Percentiles rank a stretch among this genome's conserved stretches.
phyloP scores from a whole-genome alignment of 2,329 filamentous ascomycete species.

The Colletotrichum viniferum region DNA sequence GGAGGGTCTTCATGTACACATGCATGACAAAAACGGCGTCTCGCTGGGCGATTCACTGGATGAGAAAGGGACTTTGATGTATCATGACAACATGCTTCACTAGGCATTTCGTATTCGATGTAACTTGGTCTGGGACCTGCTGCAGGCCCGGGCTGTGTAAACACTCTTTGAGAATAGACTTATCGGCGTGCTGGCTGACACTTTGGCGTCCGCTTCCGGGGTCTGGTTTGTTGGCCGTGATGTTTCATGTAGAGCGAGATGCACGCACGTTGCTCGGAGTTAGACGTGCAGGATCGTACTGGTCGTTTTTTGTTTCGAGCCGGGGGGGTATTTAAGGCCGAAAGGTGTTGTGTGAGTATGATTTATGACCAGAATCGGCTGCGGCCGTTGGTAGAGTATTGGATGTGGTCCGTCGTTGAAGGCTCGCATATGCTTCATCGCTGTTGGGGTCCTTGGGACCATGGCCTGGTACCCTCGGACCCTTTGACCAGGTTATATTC shows the following conservation, averaged over 20 bases:
- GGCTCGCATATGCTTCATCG: background rate
- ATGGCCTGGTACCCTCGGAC: background rate
- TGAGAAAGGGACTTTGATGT: background rate
- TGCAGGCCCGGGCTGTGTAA: background rate
- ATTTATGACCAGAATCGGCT: background rate
- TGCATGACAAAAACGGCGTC: background rate
- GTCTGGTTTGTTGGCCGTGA: background rate
- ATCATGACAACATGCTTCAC: background rate
- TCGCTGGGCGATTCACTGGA: conserved; percentile 8
- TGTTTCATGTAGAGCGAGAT: background rate
- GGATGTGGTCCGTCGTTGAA: background rate
- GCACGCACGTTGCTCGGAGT: background rate
- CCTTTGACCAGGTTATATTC: background rate
- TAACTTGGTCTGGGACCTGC: background rate
- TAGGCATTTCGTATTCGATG: background rate
- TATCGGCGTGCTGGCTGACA: background rate
- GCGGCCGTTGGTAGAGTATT: too few species aligned
- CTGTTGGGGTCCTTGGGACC: background rate
- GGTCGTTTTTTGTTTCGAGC: background rate
- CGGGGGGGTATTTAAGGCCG: background rate
- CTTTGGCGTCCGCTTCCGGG: background rate
- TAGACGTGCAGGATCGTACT: background rate
- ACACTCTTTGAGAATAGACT: background rate
- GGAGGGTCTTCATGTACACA: background rate
- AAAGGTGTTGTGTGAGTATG: background rate